Conservation (phyloP, 106 monocot species). For the Platanthera guangdongensis region DNA sequence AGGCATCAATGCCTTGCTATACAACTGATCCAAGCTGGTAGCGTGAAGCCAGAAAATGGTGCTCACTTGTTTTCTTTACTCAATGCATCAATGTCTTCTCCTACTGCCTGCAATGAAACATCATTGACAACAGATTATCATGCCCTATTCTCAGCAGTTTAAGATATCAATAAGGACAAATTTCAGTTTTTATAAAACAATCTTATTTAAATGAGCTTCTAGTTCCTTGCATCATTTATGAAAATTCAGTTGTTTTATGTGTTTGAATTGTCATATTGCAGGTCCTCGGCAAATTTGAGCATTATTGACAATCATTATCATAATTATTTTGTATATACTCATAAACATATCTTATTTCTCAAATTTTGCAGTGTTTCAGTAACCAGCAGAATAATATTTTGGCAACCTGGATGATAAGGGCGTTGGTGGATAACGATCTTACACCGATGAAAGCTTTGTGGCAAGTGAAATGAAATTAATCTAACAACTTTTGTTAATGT, state of each 20-base stretch:
- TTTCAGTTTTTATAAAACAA: slow-evolving; percentile 3
- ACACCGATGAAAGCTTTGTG: slow-evolving; percentile 97
- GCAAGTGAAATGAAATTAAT: slow-evolving; percentile 27
- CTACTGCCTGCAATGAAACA: slow-evolving; percentile 50
- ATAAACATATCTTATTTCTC: not conserved
- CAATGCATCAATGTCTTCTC: slow-evolving; percentile 67
- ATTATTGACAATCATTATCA: too few relatives aligned
- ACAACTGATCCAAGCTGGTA: slow-evolving; percentile 80
- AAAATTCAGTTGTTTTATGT: not conserved
- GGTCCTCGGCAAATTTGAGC: not conserved
- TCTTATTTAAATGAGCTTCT: not conserved
- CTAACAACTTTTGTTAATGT: not conserved
- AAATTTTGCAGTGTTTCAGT: slow-evolving; percentile 44
- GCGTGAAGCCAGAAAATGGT: slow-evolving; percentile 70
- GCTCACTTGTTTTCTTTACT: slow-evolving; percentile 67
- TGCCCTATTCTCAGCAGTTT: slow-evolving; percentile 53
- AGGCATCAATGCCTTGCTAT: slow-evolving; percentile 91
- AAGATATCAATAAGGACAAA: slow-evolving; percentile 58
- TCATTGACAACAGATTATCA: slow-evolving; percentile 73
- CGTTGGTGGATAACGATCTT: slow-evolving; percentile 86
- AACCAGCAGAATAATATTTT: slow-evolving; percentile 67
- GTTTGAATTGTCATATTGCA: not conserved
- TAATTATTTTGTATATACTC: not conserved
- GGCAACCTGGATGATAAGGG: slow-evolving; percentile 68
- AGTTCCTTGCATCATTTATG: not conserved